These are phyloP conservation scores for Suillus subaureus DNA, from an alignment of 768 basidiomycete genomes.

Conservation along the genomic window DNA sequence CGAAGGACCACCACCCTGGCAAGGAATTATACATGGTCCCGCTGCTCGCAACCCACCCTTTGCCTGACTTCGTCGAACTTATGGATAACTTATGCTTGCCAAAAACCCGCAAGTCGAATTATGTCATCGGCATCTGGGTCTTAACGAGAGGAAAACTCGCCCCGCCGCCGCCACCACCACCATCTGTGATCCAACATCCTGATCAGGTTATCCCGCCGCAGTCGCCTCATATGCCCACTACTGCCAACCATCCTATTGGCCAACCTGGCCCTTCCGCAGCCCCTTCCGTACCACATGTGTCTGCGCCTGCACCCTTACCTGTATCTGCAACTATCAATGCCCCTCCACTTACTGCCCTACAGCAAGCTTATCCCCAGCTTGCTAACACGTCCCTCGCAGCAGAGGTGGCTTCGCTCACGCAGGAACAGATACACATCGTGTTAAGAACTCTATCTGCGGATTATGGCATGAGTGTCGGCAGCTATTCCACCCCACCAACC, in stretches of 20 bases:
- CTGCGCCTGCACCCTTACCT: constrained; percentile 11
- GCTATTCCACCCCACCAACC: constrained; percentile 32
- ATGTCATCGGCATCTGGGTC: constrained; percentile 84
- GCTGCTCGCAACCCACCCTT: constrained; percentile 57
- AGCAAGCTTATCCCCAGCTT: constrained; percentile 36
- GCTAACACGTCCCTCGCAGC: constrained; percentile 60
- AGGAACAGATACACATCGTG: constrained; percentile 74
- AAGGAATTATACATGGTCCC: constrained; percentile 89
- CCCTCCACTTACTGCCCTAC: constrained; percentile 24
- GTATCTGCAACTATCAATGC: not conserved
- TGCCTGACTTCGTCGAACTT: constrained; percentile 87
- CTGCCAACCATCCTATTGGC: constrained; percentile 1
- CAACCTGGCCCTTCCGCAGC: constrained; percentile 19
- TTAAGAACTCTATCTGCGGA: constrained; percentile 56
- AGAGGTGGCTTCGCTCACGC: constrained; percentile 73
- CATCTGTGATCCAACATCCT: constrained; percentile 20
- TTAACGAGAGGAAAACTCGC: constrained; percentile 77
- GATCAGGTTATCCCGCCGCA: constrained; percentile 17
- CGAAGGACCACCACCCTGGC: constrained; percentile 74
- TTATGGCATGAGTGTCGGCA: constrained; percentile 36
- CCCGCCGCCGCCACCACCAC: constrained; percentile 35
- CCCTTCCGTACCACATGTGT: constrained; percentile 15
- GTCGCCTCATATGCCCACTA: constrained; percentile 19
- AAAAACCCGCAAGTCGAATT: constrained; percentile 59
- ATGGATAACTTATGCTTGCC: constrained; percentile 77